A percentile compares a stretch with the other conserved stretches of the same genome.
Evolutionary conservation across 2,329 filamentous ascomycete species (phyloP).

Genomic region (Lasiodiplodia citricola): DNA sequence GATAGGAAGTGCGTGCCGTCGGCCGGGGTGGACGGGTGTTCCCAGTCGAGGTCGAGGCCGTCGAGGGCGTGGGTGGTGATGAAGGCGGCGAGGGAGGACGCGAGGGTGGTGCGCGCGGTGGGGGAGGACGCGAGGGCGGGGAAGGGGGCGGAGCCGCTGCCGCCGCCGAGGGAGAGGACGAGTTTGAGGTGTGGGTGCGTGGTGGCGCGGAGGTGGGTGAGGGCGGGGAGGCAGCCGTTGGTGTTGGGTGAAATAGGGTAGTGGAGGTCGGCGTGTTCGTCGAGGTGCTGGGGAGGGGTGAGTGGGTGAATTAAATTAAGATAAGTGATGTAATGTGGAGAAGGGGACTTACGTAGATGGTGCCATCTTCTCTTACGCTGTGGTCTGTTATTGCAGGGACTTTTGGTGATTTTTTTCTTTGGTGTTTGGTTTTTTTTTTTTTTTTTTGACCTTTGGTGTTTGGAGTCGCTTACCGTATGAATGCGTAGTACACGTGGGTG

Average conservation of each 20-base stretch:
- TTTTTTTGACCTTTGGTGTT: background rate
- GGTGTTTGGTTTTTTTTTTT: background rate
- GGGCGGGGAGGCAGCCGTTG: constrained; percentile 67
- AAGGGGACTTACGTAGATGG: background rate
- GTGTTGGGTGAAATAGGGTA: constrained; percentile 69
- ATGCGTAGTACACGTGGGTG: constrained; percentile 75
- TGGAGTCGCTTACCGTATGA: background rate
- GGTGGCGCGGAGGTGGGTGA: constrained; percentile 73
- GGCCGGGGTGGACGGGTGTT: constrained; percentile 69
- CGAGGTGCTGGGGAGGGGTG: constrained; percentile 57
- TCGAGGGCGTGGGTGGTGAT: constrained; percentile 75
- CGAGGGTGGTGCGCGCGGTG: constrained; percentile 70
- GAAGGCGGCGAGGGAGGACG: constrained; percentile 67
- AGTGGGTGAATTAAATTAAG: background rate
- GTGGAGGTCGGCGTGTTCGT: constrained; percentile 76
- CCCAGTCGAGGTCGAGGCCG: constrained; percentile 70
- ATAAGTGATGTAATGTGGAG: background rate
- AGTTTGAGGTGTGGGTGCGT: constrained; percentile 71
- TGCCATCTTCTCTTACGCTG: constrained; percentile 7
- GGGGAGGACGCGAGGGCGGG: constrained; percentile 68
- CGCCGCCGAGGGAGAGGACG: constrained; percentile 78
- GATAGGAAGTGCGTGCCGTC: constrained; percentile 74
- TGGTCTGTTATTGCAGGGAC: background rate
- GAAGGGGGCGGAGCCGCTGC: constrained; percentile 68
- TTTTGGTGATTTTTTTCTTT: background rate